Evolutionary conservation across 768 basidiomycete genomes (phyloP).

Genomic region (Galerina marginata): DNA sequence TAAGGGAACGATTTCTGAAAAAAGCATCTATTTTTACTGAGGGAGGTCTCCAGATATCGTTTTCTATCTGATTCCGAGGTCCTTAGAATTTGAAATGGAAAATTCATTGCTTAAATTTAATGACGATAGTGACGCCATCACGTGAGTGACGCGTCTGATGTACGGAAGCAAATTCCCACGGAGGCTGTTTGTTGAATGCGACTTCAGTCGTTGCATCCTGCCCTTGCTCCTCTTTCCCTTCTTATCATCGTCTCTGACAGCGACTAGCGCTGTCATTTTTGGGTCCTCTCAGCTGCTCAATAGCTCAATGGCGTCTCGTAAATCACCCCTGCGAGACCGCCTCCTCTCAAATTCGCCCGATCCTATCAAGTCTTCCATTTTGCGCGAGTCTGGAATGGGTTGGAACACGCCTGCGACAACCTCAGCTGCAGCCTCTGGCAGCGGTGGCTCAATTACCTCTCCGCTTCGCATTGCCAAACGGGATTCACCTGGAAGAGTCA

Average conservation of each 20-base stretch:
- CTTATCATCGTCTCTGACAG: slow-evolving; percentile 15
- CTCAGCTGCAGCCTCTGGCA: slow-evolving; percentile 36
- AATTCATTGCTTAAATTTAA: neutral
- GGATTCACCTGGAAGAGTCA: slow-evolving; percentile 50
- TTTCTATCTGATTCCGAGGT: no score
- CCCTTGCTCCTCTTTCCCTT: neutral
- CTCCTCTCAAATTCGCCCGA: slow-evolving; percentile 68
- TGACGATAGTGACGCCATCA: slow-evolving; percentile 40
- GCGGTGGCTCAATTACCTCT: slow-evolving; percentile 50
- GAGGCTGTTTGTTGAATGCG: slow-evolving; percentile 44
- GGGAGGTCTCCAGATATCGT: no score
- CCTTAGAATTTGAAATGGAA: no score
- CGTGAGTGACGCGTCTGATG: slow-evolving; percentile 42
- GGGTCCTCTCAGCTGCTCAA: neutral
- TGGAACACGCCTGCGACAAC: slow-evolving; percentile 54
- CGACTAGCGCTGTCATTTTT: slow-evolving; percentile 11
- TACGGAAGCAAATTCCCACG: slow-evolving; percentile 41
- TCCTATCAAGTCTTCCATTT: slow-evolving; percentile 65
- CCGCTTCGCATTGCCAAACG: slow-evolving; percentile 81
- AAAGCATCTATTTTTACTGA: no score
- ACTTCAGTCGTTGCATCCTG: slow-evolving; percentile 20
- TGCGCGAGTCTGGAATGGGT: slow-evolving; percentile 67
- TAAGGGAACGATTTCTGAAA: no score
- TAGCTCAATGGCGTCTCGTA: slow-evolving; percentile 40
- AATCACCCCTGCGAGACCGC: slow-evolving; percentile 61